Evolutionary conservation across 495 filamentous ascomycete species (phyloP).

Genomic region (Xylaria flabelliformis): DNA sequence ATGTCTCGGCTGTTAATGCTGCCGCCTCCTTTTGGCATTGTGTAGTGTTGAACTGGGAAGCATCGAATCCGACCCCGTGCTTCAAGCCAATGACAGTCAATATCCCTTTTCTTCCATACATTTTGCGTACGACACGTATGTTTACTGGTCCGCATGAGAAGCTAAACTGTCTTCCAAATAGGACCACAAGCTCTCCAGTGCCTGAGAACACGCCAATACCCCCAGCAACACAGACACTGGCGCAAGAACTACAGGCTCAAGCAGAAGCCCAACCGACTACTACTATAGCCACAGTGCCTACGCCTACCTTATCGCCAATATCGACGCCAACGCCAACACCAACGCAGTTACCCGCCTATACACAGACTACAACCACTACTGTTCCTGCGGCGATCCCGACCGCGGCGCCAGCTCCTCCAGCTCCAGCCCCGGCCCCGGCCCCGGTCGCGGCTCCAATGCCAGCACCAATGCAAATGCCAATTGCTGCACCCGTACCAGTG

Average conservation of each 20-base stretch:
- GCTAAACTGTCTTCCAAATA: conserved; percentile 4
- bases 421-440: neutral
- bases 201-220: conserved; percentile 1
- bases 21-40: conserved; percentile 1
- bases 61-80: neutral
- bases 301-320: neutral
- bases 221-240: conserved; percentile 4
- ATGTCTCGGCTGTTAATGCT: conserved; percentile 5
- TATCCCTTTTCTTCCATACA: neutral
- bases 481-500: conserved; percentile 17
- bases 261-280: conserved; percentile 1
- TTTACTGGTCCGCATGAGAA: neutral
- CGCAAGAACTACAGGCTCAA: conserved; percentile 17
- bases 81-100: neutral
- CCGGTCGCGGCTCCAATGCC: neutral
- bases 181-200: conserved; percentile 13
- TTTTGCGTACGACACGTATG: neutral
- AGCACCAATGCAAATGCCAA: conserved; percentile 22
- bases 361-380: conserved; percentile 6
- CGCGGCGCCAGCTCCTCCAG: neutral
- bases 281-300: neutral
- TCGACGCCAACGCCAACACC: conserved; percentile 1
- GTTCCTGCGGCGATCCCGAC: neutral
- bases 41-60: conserved; percentile 3
- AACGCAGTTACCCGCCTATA: conserved; percentile 16